Percentiles rank a stretch among this genome's conserved stretches.
Conservation (phyloP, 1,139 yeast species). For the Candida pseudoviswanathii region DNA sequence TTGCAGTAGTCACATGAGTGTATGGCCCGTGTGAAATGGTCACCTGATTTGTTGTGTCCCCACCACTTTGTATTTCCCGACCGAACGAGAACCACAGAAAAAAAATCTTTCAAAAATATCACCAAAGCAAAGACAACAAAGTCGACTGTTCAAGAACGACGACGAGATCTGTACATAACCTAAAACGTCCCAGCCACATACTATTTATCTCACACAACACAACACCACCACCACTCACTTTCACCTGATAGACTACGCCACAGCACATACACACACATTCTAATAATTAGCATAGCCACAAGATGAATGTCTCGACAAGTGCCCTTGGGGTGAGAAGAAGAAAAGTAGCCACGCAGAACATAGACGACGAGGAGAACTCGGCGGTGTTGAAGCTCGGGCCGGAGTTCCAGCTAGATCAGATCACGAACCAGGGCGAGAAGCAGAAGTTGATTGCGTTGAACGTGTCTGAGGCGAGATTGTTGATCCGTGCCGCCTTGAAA, state of each 20-base stretch:
- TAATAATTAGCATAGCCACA: background rate
- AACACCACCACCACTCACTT: background rate
- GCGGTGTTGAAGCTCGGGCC: constrained; percentile 86
- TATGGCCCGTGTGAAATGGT: no score
- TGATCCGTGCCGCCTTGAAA: constrained; percentile 86
- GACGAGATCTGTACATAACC: background rate
- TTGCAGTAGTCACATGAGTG: no score
- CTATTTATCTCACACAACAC: background rate
- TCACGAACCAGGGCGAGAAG: constrained; percentile 77
- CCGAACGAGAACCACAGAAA: background rate
- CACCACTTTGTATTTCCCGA: background rate
- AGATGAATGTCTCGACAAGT: constrained; percentile 87
- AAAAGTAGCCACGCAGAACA: constrained; percentile 57
- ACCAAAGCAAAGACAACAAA: background rate
- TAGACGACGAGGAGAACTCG: constrained; percentile 88
- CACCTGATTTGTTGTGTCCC: background rate
- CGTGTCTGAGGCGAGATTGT: constrained; percentile 83
- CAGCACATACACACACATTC: background rate
- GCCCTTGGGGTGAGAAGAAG: constrained; percentile 83
- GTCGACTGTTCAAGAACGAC: background rate
- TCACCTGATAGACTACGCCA: background rate
- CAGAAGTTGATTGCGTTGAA: constrained; percentile 83
- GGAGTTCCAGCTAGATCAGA: constrained; percentile 81
- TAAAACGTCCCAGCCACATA: background rate
- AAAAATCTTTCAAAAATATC: background rate